Evolutionary conservation across 1,284 basidiomycete genomes (phyloP).

Genomic region (Cutaneotrichosporon cyanovorans): DNA sequence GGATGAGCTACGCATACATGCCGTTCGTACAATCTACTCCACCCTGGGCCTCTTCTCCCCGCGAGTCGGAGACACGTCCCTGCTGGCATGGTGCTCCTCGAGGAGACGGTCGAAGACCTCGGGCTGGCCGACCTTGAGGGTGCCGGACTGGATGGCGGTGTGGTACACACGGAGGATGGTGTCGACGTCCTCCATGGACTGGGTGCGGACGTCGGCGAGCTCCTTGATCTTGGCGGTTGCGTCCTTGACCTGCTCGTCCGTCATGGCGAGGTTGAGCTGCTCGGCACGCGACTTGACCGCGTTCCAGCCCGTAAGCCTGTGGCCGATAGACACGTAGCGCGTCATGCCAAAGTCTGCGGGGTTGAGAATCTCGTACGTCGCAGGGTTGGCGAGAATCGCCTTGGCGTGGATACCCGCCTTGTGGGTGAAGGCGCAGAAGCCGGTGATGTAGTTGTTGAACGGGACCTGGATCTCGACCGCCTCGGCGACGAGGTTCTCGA

Average conservation of each 20-base stretch:
- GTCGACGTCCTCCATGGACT: conserved; percentile 99
- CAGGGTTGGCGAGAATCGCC: conserved; percentile 99
- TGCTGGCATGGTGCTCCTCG: conserved; percentile 46
- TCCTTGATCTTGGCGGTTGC: conserved; percentile 99
- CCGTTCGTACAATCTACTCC: neutral
- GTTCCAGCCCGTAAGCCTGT: conserved; percentile 95
- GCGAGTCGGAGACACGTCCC: conserved; percentile 11
- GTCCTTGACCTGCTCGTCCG: conserved; percentile 70
- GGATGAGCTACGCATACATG: neutral
- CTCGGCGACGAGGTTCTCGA: conserved; percentile 98
- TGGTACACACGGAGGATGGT: conserved; percentile 91
- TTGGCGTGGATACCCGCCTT: conserved; percentile 99
- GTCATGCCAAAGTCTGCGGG: conserved; percentile 97
- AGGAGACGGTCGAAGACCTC: conserved; percentile 75
- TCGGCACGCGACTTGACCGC: conserved; percentile 99
- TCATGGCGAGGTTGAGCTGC: conserved; percentile 70
- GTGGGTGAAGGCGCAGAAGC: conserved; percentile 99
- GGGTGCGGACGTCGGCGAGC: conserved; percentile 93
- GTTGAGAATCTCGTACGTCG: conserved; percentile 77
- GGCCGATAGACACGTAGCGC: conserved; percentile 96
- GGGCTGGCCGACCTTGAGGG: conserved; percentile 79
- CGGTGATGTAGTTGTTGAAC: conserved; percentile 64
- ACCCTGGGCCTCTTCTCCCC: conserved; percentile 15
- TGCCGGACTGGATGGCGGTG: conserved; percentile 76
- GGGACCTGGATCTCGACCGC: conserved; percentile 97